Evolutionary conservation across 257 asterid genomes (phyloP).

Genomic region (Vinca minor): DNA sequence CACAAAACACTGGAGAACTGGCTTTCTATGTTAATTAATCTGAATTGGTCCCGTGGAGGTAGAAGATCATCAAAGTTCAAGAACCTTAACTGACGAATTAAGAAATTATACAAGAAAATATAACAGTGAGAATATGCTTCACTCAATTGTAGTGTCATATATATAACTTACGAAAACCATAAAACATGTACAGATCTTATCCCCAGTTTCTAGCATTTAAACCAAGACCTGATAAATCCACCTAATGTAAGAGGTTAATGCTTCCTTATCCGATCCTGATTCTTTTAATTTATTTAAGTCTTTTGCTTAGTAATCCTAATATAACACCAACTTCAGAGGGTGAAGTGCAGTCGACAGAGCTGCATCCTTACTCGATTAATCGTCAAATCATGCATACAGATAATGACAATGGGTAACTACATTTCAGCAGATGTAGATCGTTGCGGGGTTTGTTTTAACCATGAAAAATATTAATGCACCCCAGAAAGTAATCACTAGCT

Average conservation of each 20-base stretch:
- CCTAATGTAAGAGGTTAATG: background rate
- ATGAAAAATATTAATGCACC: too few species aligned
- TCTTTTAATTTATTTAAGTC: background rate
- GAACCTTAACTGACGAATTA: background rate
- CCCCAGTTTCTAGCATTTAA: too few species aligned
- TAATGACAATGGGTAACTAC: background rate
- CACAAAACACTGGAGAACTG: background rate
- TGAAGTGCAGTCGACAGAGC: background rate
- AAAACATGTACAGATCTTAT: too few species aligned
- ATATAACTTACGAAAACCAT: too few species aligned
- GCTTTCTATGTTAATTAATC: background rate
- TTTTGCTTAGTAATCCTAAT: background rate
- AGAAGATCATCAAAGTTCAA: background rate
- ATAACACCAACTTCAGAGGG: background rate
- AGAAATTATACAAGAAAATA: background rate
- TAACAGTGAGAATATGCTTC: background rate
- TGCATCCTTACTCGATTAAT: background rate
- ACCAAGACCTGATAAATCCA: too few species aligned
- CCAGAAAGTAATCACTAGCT: constrained; percentile 1
- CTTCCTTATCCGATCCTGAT: background rate
- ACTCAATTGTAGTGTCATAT: too few species aligned
- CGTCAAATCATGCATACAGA: background rate
- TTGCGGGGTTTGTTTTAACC: background rate
- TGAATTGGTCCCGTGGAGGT: background rate
- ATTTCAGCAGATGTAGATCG: background rate